phyloP scores from a whole-genome alignment of 1,139 yeast genomes.

The Geotrichum restrictum region DNA sequence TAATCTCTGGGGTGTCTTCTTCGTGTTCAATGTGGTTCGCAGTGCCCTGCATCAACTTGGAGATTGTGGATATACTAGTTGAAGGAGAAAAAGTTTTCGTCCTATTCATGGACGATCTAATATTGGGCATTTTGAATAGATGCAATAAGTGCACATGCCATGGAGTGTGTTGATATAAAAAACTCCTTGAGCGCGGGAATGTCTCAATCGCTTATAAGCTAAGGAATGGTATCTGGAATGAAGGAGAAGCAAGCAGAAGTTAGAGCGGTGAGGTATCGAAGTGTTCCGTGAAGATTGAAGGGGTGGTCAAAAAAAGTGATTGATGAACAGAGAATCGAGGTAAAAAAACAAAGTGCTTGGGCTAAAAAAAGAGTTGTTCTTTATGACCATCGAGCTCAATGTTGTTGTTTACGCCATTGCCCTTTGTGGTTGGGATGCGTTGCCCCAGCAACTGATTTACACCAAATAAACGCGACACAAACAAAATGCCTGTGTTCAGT shows the following conservation, averaged over 20 bases:
- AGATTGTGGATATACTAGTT: slow-evolving; percentile 13
- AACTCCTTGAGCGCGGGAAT: neutral
- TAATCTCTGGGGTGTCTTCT: slow-evolving; percentile 16
- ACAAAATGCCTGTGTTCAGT: no score
- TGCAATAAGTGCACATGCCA: neutral
- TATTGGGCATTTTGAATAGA: neutral
- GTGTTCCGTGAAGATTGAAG: neutral
- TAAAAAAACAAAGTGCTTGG: no score
- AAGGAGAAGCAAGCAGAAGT: neutral
- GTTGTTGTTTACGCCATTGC: no score
- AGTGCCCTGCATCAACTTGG: slow-evolving; percentile 10
- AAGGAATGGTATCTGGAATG: neutral
- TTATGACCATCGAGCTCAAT: no score
- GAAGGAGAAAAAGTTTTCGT: slow-evolving; percentile 20
- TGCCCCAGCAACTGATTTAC: no score
- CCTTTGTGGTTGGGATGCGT: no score
- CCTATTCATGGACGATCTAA: slow-evolving; percentile 2
- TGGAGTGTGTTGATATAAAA: neutral
- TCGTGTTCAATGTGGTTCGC: neutral
- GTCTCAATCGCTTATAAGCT: neutral
- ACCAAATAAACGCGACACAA: no score
- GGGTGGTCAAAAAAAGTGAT: neutral
- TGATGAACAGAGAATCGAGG: no score
- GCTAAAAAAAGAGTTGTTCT: no score
- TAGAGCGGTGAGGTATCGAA: neutral